phyloP scores from a whole-genome alignment of 805 yeast genomes.

The Vanderwaltozyma yarrowii region DNA sequence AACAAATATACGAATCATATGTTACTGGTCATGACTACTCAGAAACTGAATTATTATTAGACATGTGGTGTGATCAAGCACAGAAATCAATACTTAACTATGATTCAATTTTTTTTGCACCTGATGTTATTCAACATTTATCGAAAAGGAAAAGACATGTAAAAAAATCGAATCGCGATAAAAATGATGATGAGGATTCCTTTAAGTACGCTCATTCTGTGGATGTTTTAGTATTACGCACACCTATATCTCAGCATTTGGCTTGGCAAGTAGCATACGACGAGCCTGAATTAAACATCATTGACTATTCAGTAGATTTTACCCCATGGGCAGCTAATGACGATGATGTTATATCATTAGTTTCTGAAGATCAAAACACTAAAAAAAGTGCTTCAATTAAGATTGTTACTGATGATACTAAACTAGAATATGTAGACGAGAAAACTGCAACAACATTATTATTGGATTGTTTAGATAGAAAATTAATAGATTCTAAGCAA shows the following conservation, averaged over 20 bases:
- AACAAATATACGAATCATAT: constrained; percentile 5
- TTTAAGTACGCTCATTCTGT: constrained; percentile 4
- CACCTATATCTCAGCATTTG: constrained; percentile 8
- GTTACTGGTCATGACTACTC: constrained; percentile 10
- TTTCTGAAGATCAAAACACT: neutral
- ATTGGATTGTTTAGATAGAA: constrained; percentile 17
- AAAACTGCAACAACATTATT: constrained; percentile 10
- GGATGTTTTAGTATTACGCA: constrained; percentile 23
- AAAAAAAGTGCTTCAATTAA: constrained; percentile 3
- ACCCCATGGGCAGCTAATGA: constrained; percentile 11
- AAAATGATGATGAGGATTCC: neutral
- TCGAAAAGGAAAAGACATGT: constrained; percentile 12
- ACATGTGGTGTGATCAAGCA: constrained; percentile 21
- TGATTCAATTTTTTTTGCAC: constrained; percentile 20
- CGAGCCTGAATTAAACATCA: constrained; percentile 24
- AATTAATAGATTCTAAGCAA: neutral
- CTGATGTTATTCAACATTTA: constrained; percentile 17
- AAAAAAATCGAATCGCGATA: constrained; percentile 3
- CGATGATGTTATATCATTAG: neutral
- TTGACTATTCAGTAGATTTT: constrained; percentile 20
- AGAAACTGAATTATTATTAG: constrained; percentile 16
- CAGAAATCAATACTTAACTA: constrained; percentile 16
- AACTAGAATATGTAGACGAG: constrained; percentile 5
- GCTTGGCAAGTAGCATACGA: constrained; percentile 27
- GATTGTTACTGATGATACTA: constrained; percentile 8